Evolutionary conservation across 164 flowering plant species (phyloP).

Genomic region (Berberis thunbergii): DNA sequence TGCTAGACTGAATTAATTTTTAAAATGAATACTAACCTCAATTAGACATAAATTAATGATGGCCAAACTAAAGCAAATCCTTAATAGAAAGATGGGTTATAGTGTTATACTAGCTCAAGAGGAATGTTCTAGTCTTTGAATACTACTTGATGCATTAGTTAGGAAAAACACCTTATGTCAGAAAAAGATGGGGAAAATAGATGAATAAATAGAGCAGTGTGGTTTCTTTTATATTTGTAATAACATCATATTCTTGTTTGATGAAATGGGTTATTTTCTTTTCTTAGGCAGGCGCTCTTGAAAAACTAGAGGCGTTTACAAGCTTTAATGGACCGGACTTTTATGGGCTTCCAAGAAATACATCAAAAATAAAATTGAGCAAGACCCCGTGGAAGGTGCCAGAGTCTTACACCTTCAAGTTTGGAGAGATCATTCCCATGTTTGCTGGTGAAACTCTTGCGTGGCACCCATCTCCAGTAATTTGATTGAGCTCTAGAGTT

Average conservation of each 20-base stretch:
- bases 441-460: conserved; percentile 83
- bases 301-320: conserved; percentile 93
- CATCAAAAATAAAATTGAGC: conserved; percentile 51
- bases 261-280: not conserved
- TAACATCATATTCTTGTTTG: not conserved
- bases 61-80: too few species aligned
- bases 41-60: too few species aligned
- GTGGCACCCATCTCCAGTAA: conserved; percentile 46
- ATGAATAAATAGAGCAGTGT: not conserved
- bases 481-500: too few species aligned
- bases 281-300: conserved; percentile 78
- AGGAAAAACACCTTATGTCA: too few species aligned
- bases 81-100: too few species aligned
- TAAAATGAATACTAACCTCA: too few species aligned
- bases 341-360: conserved; percentile 84
- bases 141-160: too few species aligned
- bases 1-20: too few species aligned
- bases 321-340: conserved; percentile 99
- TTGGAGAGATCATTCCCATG: conserved; percentile 85
- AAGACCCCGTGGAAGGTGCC: conserved; percentile 76
- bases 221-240: not conserved
- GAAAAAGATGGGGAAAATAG: too few species aligned
- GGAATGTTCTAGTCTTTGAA: too few species aligned
- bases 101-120: too few species aligned
- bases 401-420: conserved; percentile 38